Base-by-base conservation (phyloP, 2,329 filamentous ascomycete genomes). In the Fusarium sp. region DNA sequence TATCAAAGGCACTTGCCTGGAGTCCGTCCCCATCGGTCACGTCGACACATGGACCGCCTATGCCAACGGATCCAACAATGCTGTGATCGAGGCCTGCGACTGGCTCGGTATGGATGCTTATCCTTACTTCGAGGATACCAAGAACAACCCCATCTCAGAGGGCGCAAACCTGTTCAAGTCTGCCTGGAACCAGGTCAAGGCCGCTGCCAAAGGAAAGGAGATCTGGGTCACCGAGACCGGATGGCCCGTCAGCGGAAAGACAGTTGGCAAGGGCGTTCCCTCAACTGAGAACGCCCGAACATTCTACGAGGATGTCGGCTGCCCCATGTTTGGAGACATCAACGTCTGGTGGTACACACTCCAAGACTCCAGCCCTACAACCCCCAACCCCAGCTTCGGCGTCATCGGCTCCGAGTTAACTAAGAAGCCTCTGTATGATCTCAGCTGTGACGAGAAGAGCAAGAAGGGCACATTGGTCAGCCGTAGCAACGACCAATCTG, bases 151-250 rank as follows among this genome's bases (percentile, higher is more conserved):
- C 72, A 89, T 96, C 73, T 83, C 82, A 2, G 84, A 89, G 66
- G 90, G 85, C 72, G 86, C 87, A 74, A 72, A 78, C 19, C 87
- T 94, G 50, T 96, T 96, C 83, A 83, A 89, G 75, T 83, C 86
- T 15, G 89, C 92, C 17, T 83, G 91, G 39, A 79, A 83, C 49
- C 83, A 85, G 61, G 92, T 91, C 33, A 78, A 85, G 65, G 79
- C 76, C 17, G 89, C 83, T 44, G 84, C 87, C 35, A 82, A 84
- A 35, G 87, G 86, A 75, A 95, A 94, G 84, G 83, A 87, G 19
- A 86, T 96, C 71, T 96, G 92, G 92, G 86, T 96, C 66, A 96
- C 93, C 28, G 93, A 97, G 85, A 96, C 93, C 17, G 94, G 94
- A 68, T 96, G 92, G 88, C 93, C 94, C 48, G 88, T 94, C 53